These are phyloP conservation scores for Neurospora crassa DNA, from an alignment of 2,329 filamentous ascomycete species.

Conservation along the genomic window DNA sequence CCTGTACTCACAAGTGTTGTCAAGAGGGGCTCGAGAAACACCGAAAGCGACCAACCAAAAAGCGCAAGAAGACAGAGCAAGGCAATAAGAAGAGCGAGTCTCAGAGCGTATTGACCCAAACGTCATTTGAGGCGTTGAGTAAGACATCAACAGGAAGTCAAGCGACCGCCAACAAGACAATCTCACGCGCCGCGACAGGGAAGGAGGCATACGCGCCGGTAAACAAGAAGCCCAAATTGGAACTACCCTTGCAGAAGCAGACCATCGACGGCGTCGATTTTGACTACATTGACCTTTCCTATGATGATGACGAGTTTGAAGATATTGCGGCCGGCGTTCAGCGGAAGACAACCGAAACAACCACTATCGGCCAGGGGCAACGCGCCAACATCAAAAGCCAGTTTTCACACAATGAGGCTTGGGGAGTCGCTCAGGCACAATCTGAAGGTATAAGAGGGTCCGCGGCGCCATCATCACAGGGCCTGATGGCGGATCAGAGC, in stretches of 20 bases:
- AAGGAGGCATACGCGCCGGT: neutral
- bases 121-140: neutral
- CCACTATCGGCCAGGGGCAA: neutral
- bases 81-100: neutral
- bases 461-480: neutral
- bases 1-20: constrained; percentile 66
- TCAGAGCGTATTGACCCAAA: neutral
- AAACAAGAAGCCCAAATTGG: neutral
- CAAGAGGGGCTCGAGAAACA: constrained; percentile 60
- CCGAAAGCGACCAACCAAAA: constrained; percentile 25
- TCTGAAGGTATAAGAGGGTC: neutral
- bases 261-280: neutral
- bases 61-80: constrained; percentile 18
- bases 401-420: neutral
- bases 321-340: neutral
- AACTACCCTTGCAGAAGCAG: neutral
- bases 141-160: neutral
- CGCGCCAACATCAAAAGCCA: neutral
- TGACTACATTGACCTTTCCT: constrained; percentile 6
- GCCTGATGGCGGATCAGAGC: neutral
- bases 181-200: neutral
- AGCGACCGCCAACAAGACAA: neutral
- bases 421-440: neutral
- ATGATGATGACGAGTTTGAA: neutral
- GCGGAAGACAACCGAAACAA: neutral